Percentiles rank a stretch among this genome's conserved stretches.
Evolutionary conservation across 441 rosid genomes (phyloP).

Genomic region (Gossypium trilobum): DNA sequence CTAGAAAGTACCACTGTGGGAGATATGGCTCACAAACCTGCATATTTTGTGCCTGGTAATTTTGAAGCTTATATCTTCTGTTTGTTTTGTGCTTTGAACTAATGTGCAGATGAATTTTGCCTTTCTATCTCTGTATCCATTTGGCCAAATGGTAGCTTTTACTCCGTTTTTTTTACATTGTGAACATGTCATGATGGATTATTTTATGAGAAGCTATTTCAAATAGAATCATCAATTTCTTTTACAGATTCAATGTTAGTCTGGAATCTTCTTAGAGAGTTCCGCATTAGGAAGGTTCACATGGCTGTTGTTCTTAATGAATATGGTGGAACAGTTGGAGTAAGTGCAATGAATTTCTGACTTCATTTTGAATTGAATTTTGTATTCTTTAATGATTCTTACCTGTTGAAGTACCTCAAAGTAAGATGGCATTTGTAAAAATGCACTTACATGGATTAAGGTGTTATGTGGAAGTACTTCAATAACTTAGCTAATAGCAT

Average conservation of each 20-base stretch:
- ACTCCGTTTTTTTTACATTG: neutral
- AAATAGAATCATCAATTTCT: conserved; percentile 13
- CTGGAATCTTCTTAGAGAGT: conserved; percentile 99
- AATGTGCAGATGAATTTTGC: neutral
- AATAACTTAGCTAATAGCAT: neutral
- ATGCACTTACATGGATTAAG: neutral
- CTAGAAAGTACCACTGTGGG: conserved; percentile 76
- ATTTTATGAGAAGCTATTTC: neutral
- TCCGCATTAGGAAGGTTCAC: conserved; percentile 98
- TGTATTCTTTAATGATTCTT: neutral
- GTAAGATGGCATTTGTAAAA: neutral
- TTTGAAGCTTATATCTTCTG: conserved; percentile 6
- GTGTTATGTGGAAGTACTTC: neutral
- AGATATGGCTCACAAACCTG: conserved; percentile 97
- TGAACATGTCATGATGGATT: neutral
- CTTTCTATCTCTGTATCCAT: neutral
- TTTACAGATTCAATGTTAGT: conserved; percentile 97
- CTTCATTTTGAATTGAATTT: neutral
- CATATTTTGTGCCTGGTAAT: conserved; percentile 94
- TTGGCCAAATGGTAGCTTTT: neutral
- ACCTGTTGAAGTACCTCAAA: neutral
- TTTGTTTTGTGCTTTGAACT: neutral
- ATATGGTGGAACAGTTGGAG: conserved; percentile 98
- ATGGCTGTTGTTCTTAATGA: conserved; percentile 98
- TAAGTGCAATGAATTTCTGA: conserved; percentile 30